These are phyloP conservation scores for Clarkia xantiana DNA, from an alignment of 345 rosid species.

Conservation along the genomic window DNA sequence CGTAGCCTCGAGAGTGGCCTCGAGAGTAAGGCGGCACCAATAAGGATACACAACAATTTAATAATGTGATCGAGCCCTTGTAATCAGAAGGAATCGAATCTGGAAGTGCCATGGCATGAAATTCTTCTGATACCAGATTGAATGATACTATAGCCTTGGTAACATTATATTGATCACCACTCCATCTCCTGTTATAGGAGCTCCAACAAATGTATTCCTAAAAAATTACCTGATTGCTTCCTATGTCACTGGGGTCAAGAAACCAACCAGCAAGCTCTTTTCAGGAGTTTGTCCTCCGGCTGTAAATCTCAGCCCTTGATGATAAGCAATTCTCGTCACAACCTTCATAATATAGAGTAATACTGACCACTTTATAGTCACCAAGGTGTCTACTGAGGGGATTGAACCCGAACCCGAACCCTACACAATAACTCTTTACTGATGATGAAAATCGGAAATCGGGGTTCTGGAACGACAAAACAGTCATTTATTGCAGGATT, in stretches of 20 bases:
- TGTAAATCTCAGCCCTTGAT: slow-evolving; percentile 3
- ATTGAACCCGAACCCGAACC: slow-evolving; percentile 7
- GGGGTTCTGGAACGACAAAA: background rate
- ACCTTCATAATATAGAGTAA: background rate
- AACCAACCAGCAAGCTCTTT: slow-evolving; percentile 3
- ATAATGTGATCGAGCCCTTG: no score
- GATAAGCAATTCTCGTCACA: background rate
- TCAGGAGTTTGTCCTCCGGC: slow-evolving; percentile 4
- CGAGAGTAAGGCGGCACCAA: no score
- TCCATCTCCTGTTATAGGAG: background rate
- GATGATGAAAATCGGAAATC: background rate
- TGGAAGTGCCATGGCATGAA: background rate
- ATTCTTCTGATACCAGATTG: background rate
- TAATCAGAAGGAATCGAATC: background rate
- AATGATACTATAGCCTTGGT: background rate
- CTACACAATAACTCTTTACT: no score
- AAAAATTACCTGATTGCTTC: background rate
- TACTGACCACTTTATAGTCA: slow-evolving; percentile 4
- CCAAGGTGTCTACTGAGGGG: slow-evolving; percentile 1
- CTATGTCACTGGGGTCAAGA: no score
- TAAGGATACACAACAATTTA: no score
- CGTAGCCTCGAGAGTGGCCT: background rate
- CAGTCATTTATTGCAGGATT: background rate
- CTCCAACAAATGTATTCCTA: slow-evolving; percentile 6
- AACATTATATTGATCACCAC: no score